phyloP scores from a whole-genome alignment of 805 yeast genomes.

The Danielozyma ontarioensis region DNA sequence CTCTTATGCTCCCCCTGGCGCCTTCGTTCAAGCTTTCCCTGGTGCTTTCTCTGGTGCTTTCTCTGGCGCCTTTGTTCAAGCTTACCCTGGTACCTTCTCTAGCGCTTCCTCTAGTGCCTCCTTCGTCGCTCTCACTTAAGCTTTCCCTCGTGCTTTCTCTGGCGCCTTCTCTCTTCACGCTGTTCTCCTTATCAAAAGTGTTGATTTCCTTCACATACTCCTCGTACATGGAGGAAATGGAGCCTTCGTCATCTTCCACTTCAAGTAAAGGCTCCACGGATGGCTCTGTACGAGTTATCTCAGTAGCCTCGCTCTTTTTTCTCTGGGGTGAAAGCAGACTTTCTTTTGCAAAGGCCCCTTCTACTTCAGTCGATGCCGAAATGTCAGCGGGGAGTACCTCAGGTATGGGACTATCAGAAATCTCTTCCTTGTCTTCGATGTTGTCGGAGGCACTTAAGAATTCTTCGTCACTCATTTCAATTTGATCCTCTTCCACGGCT shows the following conservation, averaged over 20 bases:
- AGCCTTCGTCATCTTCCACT: neutral
- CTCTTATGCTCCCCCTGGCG: no score
- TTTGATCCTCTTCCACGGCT: neutral
- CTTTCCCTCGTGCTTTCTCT: no score
- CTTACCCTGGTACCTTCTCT: no score
- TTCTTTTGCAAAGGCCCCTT: no score
- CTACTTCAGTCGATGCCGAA: constrained; percentile 12
- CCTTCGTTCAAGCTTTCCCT: no score
- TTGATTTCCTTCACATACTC: constrained; percentile 14
- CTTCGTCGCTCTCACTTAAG: constrained; percentile 2
- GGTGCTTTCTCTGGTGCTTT: no score
- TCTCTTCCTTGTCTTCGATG: neutral
- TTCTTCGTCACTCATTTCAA: neutral
- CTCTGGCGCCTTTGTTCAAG: no score
- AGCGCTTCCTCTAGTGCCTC: no score
- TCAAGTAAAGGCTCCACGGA: neutral
- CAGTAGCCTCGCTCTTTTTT: no score
- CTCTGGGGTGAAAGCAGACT: no score
- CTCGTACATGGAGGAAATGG: constrained; percentile 3
- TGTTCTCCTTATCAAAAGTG: constrained; percentile 11
- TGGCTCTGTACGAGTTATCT: neutral
- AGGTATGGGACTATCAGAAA: neutral
- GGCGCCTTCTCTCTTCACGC: no score
- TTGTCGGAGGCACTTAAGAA: no score
- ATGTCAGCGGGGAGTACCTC: constrained; percentile 11